These are phyloP conservation scores for Setaria italica DNA, from an alignment of 202 grass and related monocot genomes.

Conservation along the genomic window DNA sequence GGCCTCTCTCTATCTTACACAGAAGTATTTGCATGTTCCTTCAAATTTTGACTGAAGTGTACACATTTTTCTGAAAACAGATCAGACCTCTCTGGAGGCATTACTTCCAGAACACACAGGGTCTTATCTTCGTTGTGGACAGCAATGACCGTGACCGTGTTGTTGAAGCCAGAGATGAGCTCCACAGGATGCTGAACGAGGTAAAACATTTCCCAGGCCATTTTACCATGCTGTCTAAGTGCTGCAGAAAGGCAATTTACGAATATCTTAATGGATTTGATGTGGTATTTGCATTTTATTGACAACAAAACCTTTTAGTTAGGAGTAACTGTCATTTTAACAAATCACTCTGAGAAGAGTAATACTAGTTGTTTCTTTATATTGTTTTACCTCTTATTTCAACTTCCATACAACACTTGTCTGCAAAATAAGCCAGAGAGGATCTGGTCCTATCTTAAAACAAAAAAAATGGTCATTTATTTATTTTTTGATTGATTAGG, in stretches of 20 bases:
- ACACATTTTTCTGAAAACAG: slow-evolving; percentile 53
- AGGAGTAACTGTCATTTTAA: too few species aligned
- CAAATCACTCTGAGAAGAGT: neutral
- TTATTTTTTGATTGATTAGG: neutral
- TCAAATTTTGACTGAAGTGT: neutral
- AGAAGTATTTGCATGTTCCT: neutral
- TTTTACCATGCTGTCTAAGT: neutral
- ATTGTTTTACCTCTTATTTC: neutral
- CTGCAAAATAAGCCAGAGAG: neutral
- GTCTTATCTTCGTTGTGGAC: slow-evolving; percentile 96
- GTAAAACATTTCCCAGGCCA: slow-evolving; percentile 28
- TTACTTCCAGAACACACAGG: slow-evolving; percentile 98
- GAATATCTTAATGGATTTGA: neutral
- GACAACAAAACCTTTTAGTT: too few species aligned
- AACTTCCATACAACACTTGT: neutral
- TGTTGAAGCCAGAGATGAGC: slow-evolving; percentile 87
- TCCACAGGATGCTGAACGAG: slow-evolving; percentile 93
- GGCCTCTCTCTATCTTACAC: neutral
- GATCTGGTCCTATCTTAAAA: neutral
- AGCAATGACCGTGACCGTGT: slow-evolving; percentile 91
- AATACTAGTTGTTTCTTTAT: neutral
- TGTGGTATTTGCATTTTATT: neutral
- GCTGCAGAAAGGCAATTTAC: neutral
- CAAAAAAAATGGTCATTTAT: neutral
- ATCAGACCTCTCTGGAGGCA: slow-evolving; percentile 96